These are phyloP conservation scores for Fusarium chaquense DNA, from an alignment of 2,329 filamentous ascomycete genomes.

Conservation along the genomic window DNA sequence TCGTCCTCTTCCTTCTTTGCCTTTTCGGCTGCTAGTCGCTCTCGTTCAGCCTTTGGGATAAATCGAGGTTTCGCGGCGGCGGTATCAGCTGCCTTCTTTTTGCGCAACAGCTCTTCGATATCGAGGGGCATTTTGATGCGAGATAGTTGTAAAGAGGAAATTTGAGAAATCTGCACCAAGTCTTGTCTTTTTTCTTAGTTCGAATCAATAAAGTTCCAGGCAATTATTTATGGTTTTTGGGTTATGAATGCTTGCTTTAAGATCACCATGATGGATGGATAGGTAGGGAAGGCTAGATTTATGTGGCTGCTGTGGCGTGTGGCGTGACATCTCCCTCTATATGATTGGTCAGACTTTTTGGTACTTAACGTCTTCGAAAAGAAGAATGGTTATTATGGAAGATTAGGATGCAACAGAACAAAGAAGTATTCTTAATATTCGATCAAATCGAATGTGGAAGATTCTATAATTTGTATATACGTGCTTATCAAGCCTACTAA, in stretches of 20 bases:
- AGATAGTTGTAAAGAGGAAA: not conserved
- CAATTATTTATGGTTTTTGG: not conserved
- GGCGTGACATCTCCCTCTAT: not conserved
- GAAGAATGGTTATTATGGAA: not conserved
- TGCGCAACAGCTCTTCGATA: slow-evolving; percentile 85
- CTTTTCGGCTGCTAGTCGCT: slow-evolving; percentile 83
- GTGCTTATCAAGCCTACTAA: not conserved
- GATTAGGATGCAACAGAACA: not conserved
- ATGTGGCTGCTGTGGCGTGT: not conserved
- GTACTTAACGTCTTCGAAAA: not conserved
- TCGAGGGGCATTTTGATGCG: slow-evolving; percentile 66
- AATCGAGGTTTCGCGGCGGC: slow-evolving; percentile 90
- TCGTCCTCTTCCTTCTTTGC: slow-evolving; percentile 75
- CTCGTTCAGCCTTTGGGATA: slow-evolving; percentile 83
- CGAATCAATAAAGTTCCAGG: not conserved
- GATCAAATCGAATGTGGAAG: not conserved
- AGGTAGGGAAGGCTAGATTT: not conserved
- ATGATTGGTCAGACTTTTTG: not conserved
- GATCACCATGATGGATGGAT: not conserved
- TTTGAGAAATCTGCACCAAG: not conserved
- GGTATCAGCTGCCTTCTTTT: slow-evolving; percentile 88
- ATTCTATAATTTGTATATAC: rapidly evolving
- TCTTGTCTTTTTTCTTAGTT: not conserved
- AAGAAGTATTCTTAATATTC: too few species aligned
- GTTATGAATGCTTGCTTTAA: not conserved